Base-by-base conservation (phyloP, 192 early-diverging fungal species). In the Coemansia sp. region DNA sequence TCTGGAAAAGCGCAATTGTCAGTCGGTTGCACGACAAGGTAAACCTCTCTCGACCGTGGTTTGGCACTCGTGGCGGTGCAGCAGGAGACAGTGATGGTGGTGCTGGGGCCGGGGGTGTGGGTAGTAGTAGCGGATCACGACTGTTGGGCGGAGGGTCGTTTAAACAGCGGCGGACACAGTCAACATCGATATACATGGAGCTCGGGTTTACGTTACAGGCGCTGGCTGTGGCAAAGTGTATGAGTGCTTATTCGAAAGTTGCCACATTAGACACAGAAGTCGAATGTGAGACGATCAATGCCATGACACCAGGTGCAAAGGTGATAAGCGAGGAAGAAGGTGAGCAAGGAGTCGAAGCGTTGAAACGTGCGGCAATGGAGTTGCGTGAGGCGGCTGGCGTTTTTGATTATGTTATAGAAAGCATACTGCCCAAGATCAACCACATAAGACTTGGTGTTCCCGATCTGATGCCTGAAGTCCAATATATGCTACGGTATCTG, bases 1-100 rank as follows among this genome's bases (percentile, higher is more conserved):
- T 76, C 22, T 81, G 79, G 79, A 81, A 76, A 61, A 76, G 73
- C 56, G 74, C 79, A 4, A 76, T 81, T 52, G 64, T 69, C 26
- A 62, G 67, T 27, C 65, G 67, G 21, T n/a, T 73, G 48, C 60
- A 66, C 27, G 73, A 81, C 24, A 54, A 55, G 23, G 67, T 69
- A 31, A 64, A 64, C 24, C 24, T 62, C 19, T 56, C 58, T 25
- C 66, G 73, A 2, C 56, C 68, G 49, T 56, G 60, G 26, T 69
- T 73, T 47, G 58, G 54, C 7, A 21, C 52, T 32, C 65, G 64
- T 19, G 53, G 60, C 38, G 59, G 61, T 25, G 60, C 44, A 14
- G 47, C 58, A 2, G 65, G 49, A 26, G 69, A 58, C 26, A 68
- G 69, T 54, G 64, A 67, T 30, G 67, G 71, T 14, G 69, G 63